Base-by-base conservation (phyloP, 2,329 filamentous ascomycete genomes). In the Phialophora chinensis region DNA sequence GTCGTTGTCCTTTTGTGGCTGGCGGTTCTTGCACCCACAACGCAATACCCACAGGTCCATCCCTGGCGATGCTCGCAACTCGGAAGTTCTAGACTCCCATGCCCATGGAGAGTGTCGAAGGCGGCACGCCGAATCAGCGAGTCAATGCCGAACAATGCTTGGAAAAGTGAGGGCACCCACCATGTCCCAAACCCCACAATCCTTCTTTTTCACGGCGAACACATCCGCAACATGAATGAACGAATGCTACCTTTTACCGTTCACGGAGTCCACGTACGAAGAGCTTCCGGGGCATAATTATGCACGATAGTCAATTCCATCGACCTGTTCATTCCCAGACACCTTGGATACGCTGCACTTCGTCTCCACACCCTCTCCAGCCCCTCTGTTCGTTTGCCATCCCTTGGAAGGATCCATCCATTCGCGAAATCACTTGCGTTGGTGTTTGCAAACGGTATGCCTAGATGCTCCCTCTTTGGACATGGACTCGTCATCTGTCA, bases 31-130 rank as follows among this genome's bases (percentile, higher is more conserved):
- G 17, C 2, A 17, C 14, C 5, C 38, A 44, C 8, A n/a, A n/a
- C n/a, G 38, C 38, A 44, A n/a, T 2, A 17, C 14, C 38, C n/a
- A n/a, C 17, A n/a, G 38, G 38, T n/a, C 6, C n/a, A n/a, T 44
- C 38, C 17, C 17, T n/a, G 14, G 20, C 14, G 38, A 44, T 44
- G 17, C 14, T n/a, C 14, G 38, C 23, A 27, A 27, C 49, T 25
- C 14, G 49, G 49, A 20, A 25, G 49, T 27, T 52, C 49, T 53
- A 53, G 49, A 53, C 49, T 53, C 49, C 49, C 7, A n/a, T 44
- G 38, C 5, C 38, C 17, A 44, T 44, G 38, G 38, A 44, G 17
- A 17, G 38, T 3, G 1, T 44, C 38, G 38, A n/a, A n/a, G 6
- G 1, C 17, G 17, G 14, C 17, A n/a, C 17, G 14, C 6, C 38